Base-by-base conservation (phyloP, 176 grass and related monocot genomes). In the Oryza longistaminata region DNA sequence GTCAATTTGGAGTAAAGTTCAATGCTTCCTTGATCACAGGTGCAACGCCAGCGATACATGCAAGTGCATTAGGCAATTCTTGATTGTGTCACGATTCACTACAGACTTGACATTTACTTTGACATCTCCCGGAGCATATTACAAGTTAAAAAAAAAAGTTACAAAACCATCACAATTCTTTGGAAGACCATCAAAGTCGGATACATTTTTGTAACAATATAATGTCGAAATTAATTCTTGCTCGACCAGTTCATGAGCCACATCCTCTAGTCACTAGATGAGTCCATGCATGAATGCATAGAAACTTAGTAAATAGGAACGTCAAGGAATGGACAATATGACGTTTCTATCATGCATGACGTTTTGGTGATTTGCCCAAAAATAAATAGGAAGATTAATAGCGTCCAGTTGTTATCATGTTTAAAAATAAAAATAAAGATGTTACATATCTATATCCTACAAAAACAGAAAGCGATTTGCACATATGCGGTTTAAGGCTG, bases 381-480 rank as follows among this genome's bases (percentile, higher is more conserved):
- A 55, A 75, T 75, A 75, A 53, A 55, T 55, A 55, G 46, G 73
- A 34, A 12, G 48, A 75, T 10, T 9, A 53, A 53, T 53, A 4
- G 16, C 27, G 25, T 53, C 16, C 26, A 58, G 74, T 69, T 31
- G 39, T 35, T 52, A 61, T 73, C n/a, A 72, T 76, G 53, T 53
- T 31, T 31, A 31, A 58, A 48, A 29, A 86, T 26, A 35, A 68
- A 11, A 49, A 14, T 17, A 14, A 55, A 55, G 16, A 55, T 39
- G 6, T 61, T 24, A 62, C 58, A 22, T 24, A 44, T 27, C 43
- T 78, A 16, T 31, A 26, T 66, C 66, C 58, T 9, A 31, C 64
- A 74, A 78, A 82, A 82, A 68, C n/a, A 73, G 88, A 85, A 66
- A 67, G 58, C 60, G 42, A 88, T 79, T 79, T 84, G 64, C 64